Evolutionary conservation across 495 filamentous ascomycete genomes (phyloP).

Genomic region (Lasiosphaeris hirsuta): DNA sequence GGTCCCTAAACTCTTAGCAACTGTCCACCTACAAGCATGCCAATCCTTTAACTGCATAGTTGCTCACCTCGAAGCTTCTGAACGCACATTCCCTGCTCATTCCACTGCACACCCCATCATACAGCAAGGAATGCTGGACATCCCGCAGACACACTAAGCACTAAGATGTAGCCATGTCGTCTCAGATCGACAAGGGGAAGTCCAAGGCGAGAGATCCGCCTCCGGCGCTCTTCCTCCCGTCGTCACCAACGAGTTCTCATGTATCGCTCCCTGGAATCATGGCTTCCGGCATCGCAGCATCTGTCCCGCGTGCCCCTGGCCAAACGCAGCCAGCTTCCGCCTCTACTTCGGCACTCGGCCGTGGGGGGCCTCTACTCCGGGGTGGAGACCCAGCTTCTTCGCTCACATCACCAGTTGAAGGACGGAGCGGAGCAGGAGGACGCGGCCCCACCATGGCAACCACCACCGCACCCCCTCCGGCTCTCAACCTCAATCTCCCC

Average conservation of each 20-base stretch:
- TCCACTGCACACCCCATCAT: not conserved
- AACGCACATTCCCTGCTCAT: not conserved
- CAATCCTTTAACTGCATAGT: conserved; percentile 11
- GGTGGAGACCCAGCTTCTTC: conserved; percentile 10
- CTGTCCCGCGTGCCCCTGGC: not conserved
- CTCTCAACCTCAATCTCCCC: conserved; percentile 24
- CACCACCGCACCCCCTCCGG: not conserved
- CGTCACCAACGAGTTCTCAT: conserved; percentile 73
- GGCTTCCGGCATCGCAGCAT: conserved; percentile 31
- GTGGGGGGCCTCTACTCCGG: conserved; percentile 16
- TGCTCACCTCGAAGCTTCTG: not conserved
- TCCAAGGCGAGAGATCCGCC: conserved; percentile 64
- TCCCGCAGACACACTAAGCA: not conserved
- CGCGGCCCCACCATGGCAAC: not conserved
- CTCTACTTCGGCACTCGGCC: conserved; percentile 13
- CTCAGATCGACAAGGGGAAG: conserved; percentile 36
- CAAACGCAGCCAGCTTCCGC: conserved; percentile 2
- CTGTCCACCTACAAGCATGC: not conserved
- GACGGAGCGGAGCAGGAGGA: not conserved
- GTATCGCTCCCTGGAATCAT: conserved; percentile 59
- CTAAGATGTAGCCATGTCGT: conserved; percentile 44
- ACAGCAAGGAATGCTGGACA: conserved; percentile 1
- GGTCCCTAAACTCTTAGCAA: too few relatives aligned
- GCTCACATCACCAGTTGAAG: conserved; percentile 20
- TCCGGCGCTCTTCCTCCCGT: conserved; percentile 75